Evolutionary conservation across 768 basidiomycete species (phyloP).

Genomic region (Xerocomellus amylosporus): DNA sequence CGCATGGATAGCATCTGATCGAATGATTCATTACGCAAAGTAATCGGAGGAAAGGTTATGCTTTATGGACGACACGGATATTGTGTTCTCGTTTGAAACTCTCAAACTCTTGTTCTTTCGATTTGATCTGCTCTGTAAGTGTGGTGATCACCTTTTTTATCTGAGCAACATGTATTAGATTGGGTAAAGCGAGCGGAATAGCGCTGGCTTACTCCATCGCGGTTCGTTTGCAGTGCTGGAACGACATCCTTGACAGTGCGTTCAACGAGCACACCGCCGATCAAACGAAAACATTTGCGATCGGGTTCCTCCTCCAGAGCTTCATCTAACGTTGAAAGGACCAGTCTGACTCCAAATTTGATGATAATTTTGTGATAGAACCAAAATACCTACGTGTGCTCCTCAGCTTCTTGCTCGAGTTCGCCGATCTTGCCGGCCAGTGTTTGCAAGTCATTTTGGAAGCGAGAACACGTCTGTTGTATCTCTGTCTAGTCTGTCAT

Average conservation of each 20-base stretch:
- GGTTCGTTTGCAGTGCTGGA: constrained; percentile 85
- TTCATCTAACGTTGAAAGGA: constrained; percentile 83
- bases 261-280: constrained; percentile 95
- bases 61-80: constrained; percentile 55
- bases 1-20: neutral
- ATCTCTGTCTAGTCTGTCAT: constrained; percentile 66
- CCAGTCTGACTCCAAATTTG: constrained; percentile 54
- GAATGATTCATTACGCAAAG: neutral
- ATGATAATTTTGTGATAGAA: neutral
- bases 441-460: constrained; percentile 88
- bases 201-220: constrained; percentile 65
- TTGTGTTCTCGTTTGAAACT: constrained; percentile 74
- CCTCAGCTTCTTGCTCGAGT: constrained; percentile 92
- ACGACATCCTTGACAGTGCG: constrained; percentile 93
- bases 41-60: constrained; percentile 17
- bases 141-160: constrained; percentile 78
- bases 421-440: constrained; percentile 94
- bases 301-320: constrained; percentile 77
- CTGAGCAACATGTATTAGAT: constrained; percentile 39
- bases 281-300: constrained; percentile 94
- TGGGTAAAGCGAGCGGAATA: neutral
- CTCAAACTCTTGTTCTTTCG: constrained; percentile 82
- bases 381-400: constrained; percentile 69
- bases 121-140: constrained; percentile 84
- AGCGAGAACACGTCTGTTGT: constrained; percentile 74